Evolutionary conservation across 768 basidiomycete genomes (phyloP), one percentile per base, ranked within the genome.

Genomic region (Dendrothele bispora): DNA sequence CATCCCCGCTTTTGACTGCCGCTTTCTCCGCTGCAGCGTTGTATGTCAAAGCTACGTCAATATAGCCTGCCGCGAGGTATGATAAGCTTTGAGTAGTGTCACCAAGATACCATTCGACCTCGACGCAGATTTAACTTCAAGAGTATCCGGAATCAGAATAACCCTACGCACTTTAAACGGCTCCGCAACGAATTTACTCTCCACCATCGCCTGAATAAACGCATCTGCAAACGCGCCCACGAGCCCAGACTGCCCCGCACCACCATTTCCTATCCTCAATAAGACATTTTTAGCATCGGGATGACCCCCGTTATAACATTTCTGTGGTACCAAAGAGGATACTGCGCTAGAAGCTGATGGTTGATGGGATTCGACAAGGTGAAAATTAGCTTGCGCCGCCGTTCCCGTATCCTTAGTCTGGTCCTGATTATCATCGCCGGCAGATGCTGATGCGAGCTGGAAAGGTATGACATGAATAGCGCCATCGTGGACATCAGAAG

Each of bases 71-170:
- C 0, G 66, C 65, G 11, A 82, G 61, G 37, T 64, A 67, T 0
- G 60, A 61, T 1, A 82, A 60, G 48, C 74, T 77, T 41, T 79
- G 66, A 0, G 78, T 80, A 6, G 78, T 79, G 53, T 82, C 80
- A 4, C 78, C 77, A 25, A 80, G 61, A 57, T 75, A 76, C 80
- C 80, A 81, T 11, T 66, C 79, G 21, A 80, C 69, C 79, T 80
- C 10, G 21, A 42, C 32, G 12, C 4, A 43, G 21, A 17, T 2
- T n/a, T 32, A n/a, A n/a, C n/a, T 37, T 7, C n/a, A 21, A 17
- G 5, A 37, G 6, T 37, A 15, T 6, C 39, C 38, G 40, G n/a
- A 43, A 38, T 11, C 5, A 26, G 8, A 6, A 21, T 38, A 21
- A 35, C 35, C 21, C 18, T 3, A 50, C 55, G 27, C 26, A 75